A percentile compares a stretch with the other conserved stretches of the same genome.
These are phyloP conservation scores for Brettanomyces sp. DNA, from an alignment of 805 yeast species.

Conservation along the genomic window DNA sequence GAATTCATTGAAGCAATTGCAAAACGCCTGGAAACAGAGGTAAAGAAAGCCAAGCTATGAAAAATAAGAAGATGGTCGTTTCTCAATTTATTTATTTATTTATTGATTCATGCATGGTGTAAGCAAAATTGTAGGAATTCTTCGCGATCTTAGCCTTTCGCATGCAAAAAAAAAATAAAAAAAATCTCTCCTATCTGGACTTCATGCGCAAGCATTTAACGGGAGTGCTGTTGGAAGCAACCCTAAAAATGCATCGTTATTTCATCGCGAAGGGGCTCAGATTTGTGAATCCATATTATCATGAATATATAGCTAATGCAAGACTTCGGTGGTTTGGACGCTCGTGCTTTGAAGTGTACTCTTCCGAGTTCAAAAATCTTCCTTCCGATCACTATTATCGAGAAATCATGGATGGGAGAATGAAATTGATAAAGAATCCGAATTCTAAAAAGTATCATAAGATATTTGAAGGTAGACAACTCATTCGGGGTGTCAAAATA, in stretches of 20 bases:
- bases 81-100: too few relatives aligned
- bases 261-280: slow-evolving; percentile 7
- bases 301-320: slow-evolving; percentile 7
- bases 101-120: too few relatives aligned
- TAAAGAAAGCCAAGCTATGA: slow-evolving; percentile 1
- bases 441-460: background rate
- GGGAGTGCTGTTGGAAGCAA: too few relatives aligned
- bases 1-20: slow-evolving; percentile 84
- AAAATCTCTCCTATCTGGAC: too few relatives aligned
- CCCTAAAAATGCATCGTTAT: background rate
- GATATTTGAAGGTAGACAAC: slow-evolving; percentile 1
- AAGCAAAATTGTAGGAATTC: too few relatives aligned
- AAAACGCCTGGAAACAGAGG: slow-evolving; percentile 36
- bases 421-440: slow-evolving; percentile 6
- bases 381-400: slow-evolving; percentile 4
- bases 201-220: too few relatives aligned
- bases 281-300: slow-evolving; percentile 10
- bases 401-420: slow-evolving; percentile 7
- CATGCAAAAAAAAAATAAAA: too few relatives aligned
- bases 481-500: slow-evolving; percentile 5
- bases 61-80: too few relatives aligned
- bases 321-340: slow-evolving; percentile 9
- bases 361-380: slow-evolving; percentile 8
- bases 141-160: too few relatives aligned
- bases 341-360: slow-evolving; percentile 10